Conservation (phyloP, 2,329 filamentous ascomycete genomes). For the Hirsutella thompsonii region DNA sequence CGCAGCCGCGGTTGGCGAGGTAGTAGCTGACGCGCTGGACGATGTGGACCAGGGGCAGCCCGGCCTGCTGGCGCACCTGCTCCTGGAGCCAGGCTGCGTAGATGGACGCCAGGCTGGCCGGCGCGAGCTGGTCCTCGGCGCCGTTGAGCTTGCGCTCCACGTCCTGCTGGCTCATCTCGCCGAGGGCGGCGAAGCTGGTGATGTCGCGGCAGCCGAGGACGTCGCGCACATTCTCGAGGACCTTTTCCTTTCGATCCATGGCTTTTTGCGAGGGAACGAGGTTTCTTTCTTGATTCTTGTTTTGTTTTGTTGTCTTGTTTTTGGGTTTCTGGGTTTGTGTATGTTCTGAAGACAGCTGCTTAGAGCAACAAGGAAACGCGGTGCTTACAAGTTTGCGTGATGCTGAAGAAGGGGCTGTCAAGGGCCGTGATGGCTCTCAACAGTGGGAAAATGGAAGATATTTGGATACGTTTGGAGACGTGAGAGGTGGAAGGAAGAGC, state of each 20-base stretch:
- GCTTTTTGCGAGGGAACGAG: too few relatives aligned
- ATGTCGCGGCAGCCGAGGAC: slow-evolving; percentile 12
- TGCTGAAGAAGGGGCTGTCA: too few relatives aligned
- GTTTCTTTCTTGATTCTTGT: too few relatives aligned
- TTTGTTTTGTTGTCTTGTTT: too few relatives aligned
- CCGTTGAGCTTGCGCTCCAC: slow-evolving; percentile 10
- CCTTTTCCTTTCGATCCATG: slow-evolving; percentile 9
- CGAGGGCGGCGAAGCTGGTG: slow-evolving; percentile 9
- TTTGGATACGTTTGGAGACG: too few relatives aligned
- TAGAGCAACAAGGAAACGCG: too few relatives aligned
- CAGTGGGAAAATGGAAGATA: too few relatives aligned
- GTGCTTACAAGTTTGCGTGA: too few relatives aligned
- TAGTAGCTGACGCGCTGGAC: neutral
- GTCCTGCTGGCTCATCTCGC: slow-evolving; percentile 11
- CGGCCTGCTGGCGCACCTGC: slow-evolving; percentile 1
- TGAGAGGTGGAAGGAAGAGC: too few relatives aligned
- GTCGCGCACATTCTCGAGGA: slow-evolving; percentile 10
- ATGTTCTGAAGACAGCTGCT: too few relatives aligned
- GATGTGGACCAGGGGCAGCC: neutral
- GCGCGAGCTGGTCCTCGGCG: slow-evolving; percentile 4
- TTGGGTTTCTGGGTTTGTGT: too few relatives aligned
- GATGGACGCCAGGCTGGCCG: slow-evolving; percentile 10
- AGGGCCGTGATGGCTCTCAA: too few relatives aligned
- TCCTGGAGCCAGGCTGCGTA: slow-evolving; percentile 15
- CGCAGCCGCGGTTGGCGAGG: neutral